Conservation (phyloP, 208 protist genomes). For the Crithidia fasciculata region DNA sequence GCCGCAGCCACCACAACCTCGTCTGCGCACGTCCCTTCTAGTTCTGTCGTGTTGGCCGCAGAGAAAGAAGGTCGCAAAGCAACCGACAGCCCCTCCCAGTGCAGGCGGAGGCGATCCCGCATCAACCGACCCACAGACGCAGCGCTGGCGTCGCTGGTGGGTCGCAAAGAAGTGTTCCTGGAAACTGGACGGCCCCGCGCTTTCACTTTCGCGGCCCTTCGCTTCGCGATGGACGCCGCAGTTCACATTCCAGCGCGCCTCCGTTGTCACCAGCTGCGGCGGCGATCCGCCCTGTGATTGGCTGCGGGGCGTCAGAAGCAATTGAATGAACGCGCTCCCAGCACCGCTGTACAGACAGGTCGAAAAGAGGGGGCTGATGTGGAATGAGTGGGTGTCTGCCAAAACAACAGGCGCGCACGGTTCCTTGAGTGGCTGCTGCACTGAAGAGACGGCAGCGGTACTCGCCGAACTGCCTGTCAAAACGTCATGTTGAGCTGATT, state of each 20-base stretch:
- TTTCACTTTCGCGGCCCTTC: too few relatives aligned
- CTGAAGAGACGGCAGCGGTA: neutral
- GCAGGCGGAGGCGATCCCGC: conserved; percentile 25
- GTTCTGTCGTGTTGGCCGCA: neutral
- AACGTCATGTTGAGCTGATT: neutral
- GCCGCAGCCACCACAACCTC: conserved; percentile 25
- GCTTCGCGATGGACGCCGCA: neutral
- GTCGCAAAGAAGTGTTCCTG: neutral
- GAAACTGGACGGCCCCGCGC: neutral
- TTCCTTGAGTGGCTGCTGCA: conserved; percentile 8
- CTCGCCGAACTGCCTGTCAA: neutral
- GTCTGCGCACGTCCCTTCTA: neutral
- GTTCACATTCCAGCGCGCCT: neutral
- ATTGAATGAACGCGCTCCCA: conserved; percentile 9
- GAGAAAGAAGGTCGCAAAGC: neutral
- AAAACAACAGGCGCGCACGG: conserved; percentile 21
- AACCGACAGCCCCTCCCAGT: conserved; percentile 30
- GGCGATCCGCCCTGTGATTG: neutral
- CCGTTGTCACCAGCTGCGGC: neutral
- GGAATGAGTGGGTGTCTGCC: conserved; percentile 1
- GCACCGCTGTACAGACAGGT: conserved; percentile 21
- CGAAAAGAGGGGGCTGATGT: conserved; percentile 11
- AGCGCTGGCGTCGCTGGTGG: neutral
- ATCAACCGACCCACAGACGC: conserved; percentile 28
- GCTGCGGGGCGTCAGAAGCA: neutral